Conservation (phyloP, 2,329 filamentous ascomycete genomes). For the Fusarium sp. region DNA sequence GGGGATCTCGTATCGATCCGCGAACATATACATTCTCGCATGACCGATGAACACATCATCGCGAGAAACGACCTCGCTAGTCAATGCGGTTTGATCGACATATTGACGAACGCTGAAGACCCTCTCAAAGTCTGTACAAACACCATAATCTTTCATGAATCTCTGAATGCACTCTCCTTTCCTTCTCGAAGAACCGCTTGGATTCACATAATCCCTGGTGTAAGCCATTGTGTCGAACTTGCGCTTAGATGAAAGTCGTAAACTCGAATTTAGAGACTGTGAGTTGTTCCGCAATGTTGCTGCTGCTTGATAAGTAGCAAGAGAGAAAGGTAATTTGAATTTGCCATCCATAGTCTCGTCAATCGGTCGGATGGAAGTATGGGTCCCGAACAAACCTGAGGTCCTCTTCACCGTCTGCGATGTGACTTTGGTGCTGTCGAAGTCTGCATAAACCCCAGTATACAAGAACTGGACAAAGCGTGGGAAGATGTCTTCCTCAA, state of each 20-base stretch:
- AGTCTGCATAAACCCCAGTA: neutral
- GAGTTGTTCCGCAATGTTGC: neutral
- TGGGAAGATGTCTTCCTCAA: neutral
- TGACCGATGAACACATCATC: neutral
- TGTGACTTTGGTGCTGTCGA: neutral
- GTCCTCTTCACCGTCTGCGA: neutral
- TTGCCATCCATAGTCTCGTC: neutral
- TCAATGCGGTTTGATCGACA: neutral
- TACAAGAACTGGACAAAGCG: constrained; percentile 2
- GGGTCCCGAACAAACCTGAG: neutral
- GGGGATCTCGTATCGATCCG: neutral
- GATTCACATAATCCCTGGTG: neutral
- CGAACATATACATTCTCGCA: neutral
- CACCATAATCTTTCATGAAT: neutral
- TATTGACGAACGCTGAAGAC: neutral
- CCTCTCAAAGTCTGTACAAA: neutral
- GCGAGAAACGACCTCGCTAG: neutral
- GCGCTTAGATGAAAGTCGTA: neutral
- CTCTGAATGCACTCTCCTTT: neutral
- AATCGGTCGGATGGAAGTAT: neutral
- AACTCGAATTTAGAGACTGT: neutral
- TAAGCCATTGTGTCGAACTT: neutral
- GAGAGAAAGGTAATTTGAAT: neutral
- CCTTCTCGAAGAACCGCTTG: neutral
- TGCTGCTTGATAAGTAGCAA: neutral